These are phyloP conservation scores for Cladophialophora immunda DNA, from an alignment of 2,329 filamentous ascomycete species.

Conservation along the genomic window DNA sequence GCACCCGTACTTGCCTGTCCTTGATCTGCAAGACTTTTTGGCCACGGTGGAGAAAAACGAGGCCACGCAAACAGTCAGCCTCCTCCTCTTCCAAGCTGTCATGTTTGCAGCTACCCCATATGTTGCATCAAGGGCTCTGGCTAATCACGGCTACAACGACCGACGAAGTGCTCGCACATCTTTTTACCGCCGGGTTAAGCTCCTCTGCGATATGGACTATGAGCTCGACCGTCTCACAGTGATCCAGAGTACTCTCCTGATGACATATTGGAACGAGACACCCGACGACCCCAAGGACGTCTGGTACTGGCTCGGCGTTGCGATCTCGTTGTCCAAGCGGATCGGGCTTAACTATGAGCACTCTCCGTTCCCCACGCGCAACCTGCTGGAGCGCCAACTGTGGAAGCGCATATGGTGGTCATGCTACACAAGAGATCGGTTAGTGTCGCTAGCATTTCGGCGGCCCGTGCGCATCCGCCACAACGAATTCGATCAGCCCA, in stretches of 20 bases:
- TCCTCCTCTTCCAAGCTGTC: conserved; percentile 90
- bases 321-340: conserved; percentile 89
- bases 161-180: conserved; percentile 84
- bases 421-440: conserved; percentile 91
- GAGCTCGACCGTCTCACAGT: conserved; percentile 88
- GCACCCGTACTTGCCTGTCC: conserved; percentile 90
- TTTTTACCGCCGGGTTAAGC: conserved; percentile 83
- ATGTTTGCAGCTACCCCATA: conserved; percentile 95
- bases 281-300: conserved; percentile 97
- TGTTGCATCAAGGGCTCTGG: conserved; percentile 79
- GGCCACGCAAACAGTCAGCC: conserved; percentile 75
- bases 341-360: conserved; percentile 92
- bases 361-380: conserved; percentile 74
- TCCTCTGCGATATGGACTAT: conserved; percentile 96
- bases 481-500: conserved; percentile 91
- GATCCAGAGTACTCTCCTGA: conserved; percentile 85
- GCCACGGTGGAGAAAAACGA: conserved; percentile 69
- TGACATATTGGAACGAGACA: conserved; percentile 98
- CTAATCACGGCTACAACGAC: conserved; percentile 77
- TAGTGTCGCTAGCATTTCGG: conserved; percentile 93
- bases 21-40: conserved; percentile 72
- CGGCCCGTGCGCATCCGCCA: conserved; percentile 91
- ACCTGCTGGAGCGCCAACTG: conserved; percentile 75
- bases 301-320: conserved; percentile 98
- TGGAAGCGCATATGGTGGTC: conserved; percentile 99